A percentile compares a stretch with the other conserved stretches of the same genome.
Evolutionary conservation across 2,329 filamentous ascomycete genomes (phyloP).

Genomic region (Elsinoe perseae): DNA sequence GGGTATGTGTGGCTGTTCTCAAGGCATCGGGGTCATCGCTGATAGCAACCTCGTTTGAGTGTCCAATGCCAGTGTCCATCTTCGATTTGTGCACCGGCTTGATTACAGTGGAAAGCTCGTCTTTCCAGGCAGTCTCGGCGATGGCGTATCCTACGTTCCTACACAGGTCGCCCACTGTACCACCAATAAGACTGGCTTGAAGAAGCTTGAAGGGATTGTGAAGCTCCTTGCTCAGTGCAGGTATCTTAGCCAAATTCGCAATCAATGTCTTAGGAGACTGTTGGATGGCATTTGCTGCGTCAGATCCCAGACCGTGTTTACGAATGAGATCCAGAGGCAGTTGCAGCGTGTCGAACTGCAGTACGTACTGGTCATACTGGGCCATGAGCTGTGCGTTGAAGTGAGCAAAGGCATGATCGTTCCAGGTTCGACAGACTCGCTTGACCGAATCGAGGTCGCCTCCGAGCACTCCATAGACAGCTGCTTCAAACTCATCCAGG

Average conservation of each 20-base stretch:
- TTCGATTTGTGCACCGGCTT: constrained; percentile 16
- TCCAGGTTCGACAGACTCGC: constrained; percentile 68
- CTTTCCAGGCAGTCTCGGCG: constrained; percentile 28
- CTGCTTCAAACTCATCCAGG: constrained; percentile 70
- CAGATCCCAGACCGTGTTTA: not conserved
- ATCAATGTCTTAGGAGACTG: constrained; percentile 45
- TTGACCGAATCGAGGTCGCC: constrained; percentile 75
- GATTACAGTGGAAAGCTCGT: constrained; percentile 18
- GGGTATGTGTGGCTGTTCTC: constrained; percentile 45
- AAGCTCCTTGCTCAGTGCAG: constrained; percentile 51
- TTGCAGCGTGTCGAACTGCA: constrained; percentile 30
- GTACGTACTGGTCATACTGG: constrained; percentile 67
- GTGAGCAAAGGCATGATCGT: constrained; percentile 78
- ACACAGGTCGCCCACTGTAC: constrained; percentile 43
- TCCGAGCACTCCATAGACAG: constrained; percentile 83
- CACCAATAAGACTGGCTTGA: constrained; percentile 65
- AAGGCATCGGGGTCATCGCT: constrained; percentile 37
- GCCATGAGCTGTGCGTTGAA: constrained; percentile 78
- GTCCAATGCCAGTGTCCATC: not conserved
- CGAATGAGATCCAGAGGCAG: not conserved
- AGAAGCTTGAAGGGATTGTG: constrained; percentile 63
- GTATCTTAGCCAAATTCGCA: constrained; percentile 49
- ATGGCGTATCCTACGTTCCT: constrained; percentile 39
- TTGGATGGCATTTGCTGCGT: constrained; percentile 16
- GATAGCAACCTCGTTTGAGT: constrained; percentile 25